A percentile compares a stretch with the other conserved stretches of the same genome.
phyloP scores from a whole-genome alignment of 345 rosid species.

The Aethionema arabicum region DNA sequence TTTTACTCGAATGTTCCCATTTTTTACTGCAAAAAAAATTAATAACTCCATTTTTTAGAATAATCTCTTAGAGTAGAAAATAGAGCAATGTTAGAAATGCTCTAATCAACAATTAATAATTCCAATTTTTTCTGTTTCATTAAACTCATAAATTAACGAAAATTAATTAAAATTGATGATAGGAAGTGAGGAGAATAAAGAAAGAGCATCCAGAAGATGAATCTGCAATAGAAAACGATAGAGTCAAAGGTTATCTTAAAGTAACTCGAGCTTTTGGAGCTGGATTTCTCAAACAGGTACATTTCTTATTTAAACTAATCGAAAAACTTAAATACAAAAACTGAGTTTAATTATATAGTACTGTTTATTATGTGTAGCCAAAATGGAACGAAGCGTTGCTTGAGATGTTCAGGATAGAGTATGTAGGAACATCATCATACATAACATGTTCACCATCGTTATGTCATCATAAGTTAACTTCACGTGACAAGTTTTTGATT shows the following conservation, averaged over 20 bases:
- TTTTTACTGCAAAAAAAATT: too few species aligned
- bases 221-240: constrained; percentile 64
- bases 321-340: background rate
- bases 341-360: background rate
- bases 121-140: too few species aligned
- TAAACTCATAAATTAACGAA: background rate
- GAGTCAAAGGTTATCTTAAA: constrained; percentile 90
- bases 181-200: constrained; percentile 84
- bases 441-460: constrained; percentile 73
- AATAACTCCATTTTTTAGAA: too few species aligned
- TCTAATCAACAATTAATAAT: too few species aligned
- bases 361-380: constrained; percentile 42
- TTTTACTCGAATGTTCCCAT: too few species aligned
- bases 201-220: constrained; percentile 83
- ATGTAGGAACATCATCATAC: constrained; percentile 78
- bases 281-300: constrained; percentile 93
- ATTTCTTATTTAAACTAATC: background rate
- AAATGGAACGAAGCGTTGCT: constrained; percentile 85
- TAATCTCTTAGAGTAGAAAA: too few species aligned
- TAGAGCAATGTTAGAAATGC: too few species aligned
- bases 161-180: constrained; percentile 6
- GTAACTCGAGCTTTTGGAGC: constrained; percentile 97
- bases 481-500: constrained; percentile 71
- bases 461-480: constrained; percentile 60
- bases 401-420: constrained; percentile 88